These are phyloP conservation scores for Evansstolkia leycettana DNA, from an alignment of 495 filamentous ascomycete species.

Conservation along the genomic window DNA sequence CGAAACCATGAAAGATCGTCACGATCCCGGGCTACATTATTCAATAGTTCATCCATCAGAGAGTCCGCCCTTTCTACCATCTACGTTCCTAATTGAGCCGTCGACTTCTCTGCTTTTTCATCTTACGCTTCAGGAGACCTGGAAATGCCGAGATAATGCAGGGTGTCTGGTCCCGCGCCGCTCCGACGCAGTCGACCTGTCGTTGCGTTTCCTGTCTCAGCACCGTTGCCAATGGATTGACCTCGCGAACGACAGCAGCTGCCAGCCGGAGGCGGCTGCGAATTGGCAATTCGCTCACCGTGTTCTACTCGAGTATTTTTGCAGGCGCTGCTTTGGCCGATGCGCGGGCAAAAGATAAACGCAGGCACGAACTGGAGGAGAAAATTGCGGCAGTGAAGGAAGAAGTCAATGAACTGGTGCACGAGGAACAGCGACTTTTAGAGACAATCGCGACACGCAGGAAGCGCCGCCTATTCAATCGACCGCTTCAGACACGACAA, in stretches of 20 bases:
- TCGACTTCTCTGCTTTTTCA: background rate
- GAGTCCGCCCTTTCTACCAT: background rate
- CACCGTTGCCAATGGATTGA: slow-evolving; percentile 37
- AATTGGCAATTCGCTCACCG: slow-evolving; percentile 52
- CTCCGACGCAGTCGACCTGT: slow-evolving; percentile 47
- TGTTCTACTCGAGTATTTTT: slow-evolving; percentile 59
- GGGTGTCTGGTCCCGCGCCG: slow-evolving; percentile 57
- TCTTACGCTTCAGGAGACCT: background rate
- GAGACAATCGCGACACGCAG: slow-evolving; percentile 16
- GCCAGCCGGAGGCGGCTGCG: slow-evolving; percentile 38
- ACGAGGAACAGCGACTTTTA: slow-evolving; percentile 28
- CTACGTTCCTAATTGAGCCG: slow-evolving; percentile 3
- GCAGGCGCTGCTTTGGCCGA: slow-evolving; percentile 59
- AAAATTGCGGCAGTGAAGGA: slow-evolving; percentile 36
- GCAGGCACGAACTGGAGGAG: slow-evolving; percentile 52
- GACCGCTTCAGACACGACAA: slow-evolving; percentile 12
- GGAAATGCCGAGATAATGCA: slow-evolving; percentile 47
- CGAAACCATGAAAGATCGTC: no score
- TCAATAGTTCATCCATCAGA: background rate
- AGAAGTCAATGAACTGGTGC: slow-evolving; percentile 29
- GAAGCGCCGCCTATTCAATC: slow-evolving; percentile 7
- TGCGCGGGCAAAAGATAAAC: slow-evolving; percentile 46
- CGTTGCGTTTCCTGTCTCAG: slow-evolving; percentile 50
- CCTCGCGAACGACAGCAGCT: slow-evolving; percentile 40
- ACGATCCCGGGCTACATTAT: no score